phyloP scores from a whole-genome alignment of 306 rosid species.

The Cicer bijugum region DNA sequence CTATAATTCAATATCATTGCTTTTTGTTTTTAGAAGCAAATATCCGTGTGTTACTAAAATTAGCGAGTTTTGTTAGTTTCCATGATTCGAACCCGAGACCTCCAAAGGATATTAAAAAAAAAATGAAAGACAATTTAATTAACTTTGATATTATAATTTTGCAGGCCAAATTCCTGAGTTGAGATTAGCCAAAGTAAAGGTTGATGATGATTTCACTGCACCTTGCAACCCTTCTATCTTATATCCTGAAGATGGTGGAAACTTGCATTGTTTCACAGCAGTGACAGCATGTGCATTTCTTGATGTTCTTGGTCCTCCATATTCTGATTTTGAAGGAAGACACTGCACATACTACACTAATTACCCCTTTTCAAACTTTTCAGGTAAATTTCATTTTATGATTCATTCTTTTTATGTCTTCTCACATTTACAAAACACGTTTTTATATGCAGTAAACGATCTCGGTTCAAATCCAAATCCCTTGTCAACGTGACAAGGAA shows the following conservation, averaged over 20 bases:
- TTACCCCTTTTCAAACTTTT: constrained; percentile 59
- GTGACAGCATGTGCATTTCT: constrained; percentile 91
- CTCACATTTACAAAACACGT: neutral
- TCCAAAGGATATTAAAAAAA: too few relatives aligned
- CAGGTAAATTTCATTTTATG: constrained; percentile 57
- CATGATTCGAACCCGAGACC: too few relatives aligned
- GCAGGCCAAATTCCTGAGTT: constrained; percentile 55
- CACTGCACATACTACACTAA: constrained; percentile 81
- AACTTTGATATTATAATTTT: constrained; percentile 34
- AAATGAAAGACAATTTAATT: neutral
- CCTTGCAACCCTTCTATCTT: constrained; percentile 82
- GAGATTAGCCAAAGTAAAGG: constrained; percentile 79
- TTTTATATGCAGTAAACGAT: too few relatives aligned
- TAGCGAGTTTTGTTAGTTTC: too few relatives aligned
- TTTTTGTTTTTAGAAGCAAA: too few relatives aligned
- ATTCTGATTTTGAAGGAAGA: constrained; percentile 76
- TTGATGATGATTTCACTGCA: constrained; percentile 68
- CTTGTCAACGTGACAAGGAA: neutral
- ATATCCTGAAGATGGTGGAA: constrained; percentile 91
- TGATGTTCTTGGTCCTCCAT: constrained; percentile 98
- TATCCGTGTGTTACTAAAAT: too few relatives aligned
- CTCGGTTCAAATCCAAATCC: too few relatives aligned
- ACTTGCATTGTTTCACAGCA: constrained; percentile 93
- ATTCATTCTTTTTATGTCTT: neutral
- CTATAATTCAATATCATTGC: too few relatives aligned